These are phyloP conservation scores for Apiotrichum gracile DNA, from an alignment of 1,284 basidiomycete species.

Conservation along the genomic window DNA sequence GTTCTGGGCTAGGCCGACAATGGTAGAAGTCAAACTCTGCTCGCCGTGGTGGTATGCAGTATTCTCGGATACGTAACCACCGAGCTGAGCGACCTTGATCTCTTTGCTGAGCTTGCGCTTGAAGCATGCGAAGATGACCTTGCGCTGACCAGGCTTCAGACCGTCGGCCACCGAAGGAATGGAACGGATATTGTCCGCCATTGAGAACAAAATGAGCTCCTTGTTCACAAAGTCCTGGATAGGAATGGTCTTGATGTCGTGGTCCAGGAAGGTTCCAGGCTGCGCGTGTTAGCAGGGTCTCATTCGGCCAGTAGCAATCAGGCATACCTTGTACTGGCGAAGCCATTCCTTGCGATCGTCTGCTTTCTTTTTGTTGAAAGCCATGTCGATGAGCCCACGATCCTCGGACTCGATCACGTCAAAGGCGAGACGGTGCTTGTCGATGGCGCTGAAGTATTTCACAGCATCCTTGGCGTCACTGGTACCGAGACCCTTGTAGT, in stretches of 20 bases:
- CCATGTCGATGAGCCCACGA: constrained; percentile 86
- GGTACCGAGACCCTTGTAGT: constrained; percentile 99
- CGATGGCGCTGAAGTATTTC: constrained; percentile 88
- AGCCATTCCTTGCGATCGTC: constrained; percentile 99
- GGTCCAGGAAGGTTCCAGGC: constrained; percentile 93
- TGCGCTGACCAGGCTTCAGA: constrained; percentile 97
- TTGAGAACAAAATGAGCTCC: constrained; percentile 97
- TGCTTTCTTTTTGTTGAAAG: constrained; percentile 99
- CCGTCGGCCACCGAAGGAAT: constrained; percentile 92
- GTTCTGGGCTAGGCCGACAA: constrained; percentile 89
- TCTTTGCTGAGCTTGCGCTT: constrained; percentile 88
- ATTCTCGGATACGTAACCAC: constrained; percentile 90
- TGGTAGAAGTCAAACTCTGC: constrained; percentile 75
- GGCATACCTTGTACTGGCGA: constrained; percentile 63
- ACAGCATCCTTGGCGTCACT: constrained; percentile 82
- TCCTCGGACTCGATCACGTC: constrained; percentile 75
- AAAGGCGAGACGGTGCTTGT: constrained; percentile 92
- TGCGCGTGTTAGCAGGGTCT: no score
- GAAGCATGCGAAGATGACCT: constrained; percentile 94
- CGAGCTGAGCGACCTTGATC: constrained; percentile 94
- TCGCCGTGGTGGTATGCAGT: constrained; percentile 98
- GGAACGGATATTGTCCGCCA: constrained; percentile 97
- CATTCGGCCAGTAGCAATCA: no score
- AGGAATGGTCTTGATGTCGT: constrained; percentile 78
- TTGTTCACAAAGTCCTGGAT: constrained; percentile 96